Evolutionary conservation across 805 yeast genomes (phyloP).

Genomic region (Metschnikowia baotianmanensis): DNA sequence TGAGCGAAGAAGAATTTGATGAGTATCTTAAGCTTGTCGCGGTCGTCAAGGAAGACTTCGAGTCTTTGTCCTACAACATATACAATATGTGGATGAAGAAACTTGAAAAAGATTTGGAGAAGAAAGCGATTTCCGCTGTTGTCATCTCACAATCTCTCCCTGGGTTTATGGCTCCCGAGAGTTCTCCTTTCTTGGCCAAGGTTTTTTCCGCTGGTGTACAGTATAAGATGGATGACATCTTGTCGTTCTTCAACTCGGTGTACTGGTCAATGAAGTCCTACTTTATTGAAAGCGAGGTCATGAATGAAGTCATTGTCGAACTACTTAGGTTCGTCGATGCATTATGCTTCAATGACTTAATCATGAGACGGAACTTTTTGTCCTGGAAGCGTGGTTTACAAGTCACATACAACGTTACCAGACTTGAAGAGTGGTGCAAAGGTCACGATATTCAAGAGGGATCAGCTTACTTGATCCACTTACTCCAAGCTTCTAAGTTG

Average conservation of each 20-base stretch:
- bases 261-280: conserved; percentile 92
- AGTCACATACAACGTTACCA: conserved; percentile 91
- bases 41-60: conserved; percentile 91
- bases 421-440: conserved; percentile 98
- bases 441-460: conserved; percentile 89
- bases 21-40: conserved; percentile 87
- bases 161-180: conserved; percentile 88
- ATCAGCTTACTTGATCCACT: conserved; percentile 75
- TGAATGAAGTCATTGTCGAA: conserved; percentile 80
- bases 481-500: conserved; percentile 89
- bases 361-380: conserved; percentile 90
- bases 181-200: conserved; percentile 76
- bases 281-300: conserved; percentile 79
- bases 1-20: conserved; percentile 86
- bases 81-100: conserved; percentile 97
- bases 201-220: conserved; percentile 70
- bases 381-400: conserved; percentile 98
- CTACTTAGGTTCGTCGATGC: conserved; percentile 86
- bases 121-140: conserved; percentile 92
- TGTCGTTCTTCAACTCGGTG: conserved; percentile 84
- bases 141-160: conserved; percentile 93
- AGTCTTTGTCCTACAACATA: conserved; percentile 86
- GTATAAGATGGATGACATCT: conserved; percentile 91
- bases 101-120: conserved; percentile 84
- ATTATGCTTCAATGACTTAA: conserved; percentile 88